Evolutionary conservation across 164 flowering plant genomes (phyloP), one percentile per base, ranked within the genome.

Genomic region (Hamamelis virginiana): DNA sequence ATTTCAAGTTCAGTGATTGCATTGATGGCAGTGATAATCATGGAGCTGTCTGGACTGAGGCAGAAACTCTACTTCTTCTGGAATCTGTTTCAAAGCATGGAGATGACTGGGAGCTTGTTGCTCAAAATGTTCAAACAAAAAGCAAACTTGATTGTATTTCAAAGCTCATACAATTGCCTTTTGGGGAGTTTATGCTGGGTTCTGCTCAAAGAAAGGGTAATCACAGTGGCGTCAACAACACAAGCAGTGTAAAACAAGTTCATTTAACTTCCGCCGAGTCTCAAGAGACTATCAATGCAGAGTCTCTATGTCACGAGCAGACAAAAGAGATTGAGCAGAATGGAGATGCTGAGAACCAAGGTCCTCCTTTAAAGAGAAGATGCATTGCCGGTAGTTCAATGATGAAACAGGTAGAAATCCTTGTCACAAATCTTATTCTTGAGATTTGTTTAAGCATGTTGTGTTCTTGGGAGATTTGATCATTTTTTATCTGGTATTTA

Each of bases 41-140:
- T 61, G 84, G 61, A 69, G 69, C 77, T 69, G 75, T 48, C 23
- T 95, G 99, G 99, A 84, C 90, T 26, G 99, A 95, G 63, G 82
- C 81, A 58, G 99, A 95, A 78, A 89, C 85, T 50, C 67, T 86
- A 45, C 88, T 91, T 78, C 94, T 95, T 59, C 75, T 95, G 51
- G 98, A 95, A 69, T 87, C 96, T 66, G 86, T 89, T 58, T 46
- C 82, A 78, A 89, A 80, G 81, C 89, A 92, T 75, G 97, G 99
- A 66, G 96, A 90, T 80, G 89, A 91, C 62, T 95, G 99, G 97
- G 92, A 91, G 28, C 88, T 84, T 69, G 93, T 93, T 71, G 86
- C 86, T 53, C 81, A 83, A 71, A 77, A 79, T 82, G 91, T 92
- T 71, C 76, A 72, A 64, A 85, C 92, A 44, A 95, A 92, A 81